Evolutionary conservation across 306 rosid genomes (phyloP), one percentile per base, ranked within the genome.

Genomic region (Delonix regia): DNA sequence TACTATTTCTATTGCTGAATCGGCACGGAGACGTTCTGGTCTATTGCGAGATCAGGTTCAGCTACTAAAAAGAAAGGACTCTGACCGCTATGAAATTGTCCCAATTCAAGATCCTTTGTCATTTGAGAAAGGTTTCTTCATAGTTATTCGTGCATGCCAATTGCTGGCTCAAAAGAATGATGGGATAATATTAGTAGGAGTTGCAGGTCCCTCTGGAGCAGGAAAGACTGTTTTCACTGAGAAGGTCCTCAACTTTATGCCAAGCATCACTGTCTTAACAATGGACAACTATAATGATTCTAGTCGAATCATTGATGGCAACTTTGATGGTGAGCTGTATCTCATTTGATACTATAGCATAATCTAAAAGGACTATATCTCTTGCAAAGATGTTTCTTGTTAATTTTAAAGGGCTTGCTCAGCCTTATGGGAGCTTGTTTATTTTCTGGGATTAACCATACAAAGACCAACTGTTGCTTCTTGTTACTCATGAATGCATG

Each of bases 151-250:
- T 19, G 98, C 98, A 2, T 90, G 94, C 79, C 98, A 94, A 77
- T 86, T 90, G 83, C 64, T 94, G 86, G 94, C 97, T 68, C 97
- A 94, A 81, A 92, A 92, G 82, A 92, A 94, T 75, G 92, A 90
- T 33, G 98, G 98, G 81, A 74, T 92, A 81, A 76, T 89, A 48
- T 79, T 94, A 15, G 98, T 92, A 27, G 98, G 98, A 87, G 95
- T 94, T 74, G 98, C 98, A 19, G 98, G 97, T 66, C 97, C 98
- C 60, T 94, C 98, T 24, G 97, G 98, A 76, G 98, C 98, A 28
- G 97, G 97, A 80, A 94, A 94, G 86, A 92, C 95, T 81, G 95
- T 92, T 71, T 94, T 94, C 79, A 92, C 98, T 13, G 98, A 94
- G 82, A 94, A 94, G 82, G 88, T 94, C 68, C 90, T 87, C 69